Percentiles rank a stretch among this genome's conserved stretches.
phyloP scores from a whole-genome alignment of 345 rosid genomes.

The Eucalyptus fibrosa region DNA sequence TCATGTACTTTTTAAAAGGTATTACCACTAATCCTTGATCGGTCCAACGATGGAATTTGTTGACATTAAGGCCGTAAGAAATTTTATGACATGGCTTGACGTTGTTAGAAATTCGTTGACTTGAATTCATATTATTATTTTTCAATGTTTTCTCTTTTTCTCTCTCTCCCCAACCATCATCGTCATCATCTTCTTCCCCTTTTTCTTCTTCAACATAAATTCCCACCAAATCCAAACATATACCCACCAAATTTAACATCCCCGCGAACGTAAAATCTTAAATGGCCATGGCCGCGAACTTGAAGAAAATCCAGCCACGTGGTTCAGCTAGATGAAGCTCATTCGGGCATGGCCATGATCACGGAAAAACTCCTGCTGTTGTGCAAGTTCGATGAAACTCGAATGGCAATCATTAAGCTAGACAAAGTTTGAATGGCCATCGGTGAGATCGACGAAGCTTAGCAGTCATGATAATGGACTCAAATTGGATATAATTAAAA shows the following conservation, averaged over 20 bases:
- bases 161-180: not conserved
- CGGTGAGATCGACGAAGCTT: not conserved
- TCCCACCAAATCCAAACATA: not conserved
- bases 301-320: not conserved
- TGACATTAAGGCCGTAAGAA: not conserved
- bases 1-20: not conserved
- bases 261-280: not conserved
- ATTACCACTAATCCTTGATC: not conserved
- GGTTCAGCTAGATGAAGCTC: not conserved
- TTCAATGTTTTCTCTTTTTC: not conserved
- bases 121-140: not conserved
- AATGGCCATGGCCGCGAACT: not conserved
- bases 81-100: not conserved
- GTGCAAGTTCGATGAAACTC: not conserved
- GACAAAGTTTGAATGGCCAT: not conserved
- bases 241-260: not conserved
- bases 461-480: not conserved
- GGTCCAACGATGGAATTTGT: not conserved
- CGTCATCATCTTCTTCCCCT: not conserved
- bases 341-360: not conserved
- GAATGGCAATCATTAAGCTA: not conserved
- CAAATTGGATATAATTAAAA: not conserved
- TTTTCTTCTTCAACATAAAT: not conserved
- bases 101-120: not conserved
- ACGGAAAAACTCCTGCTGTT: not conserved